A percentile compares a stretch with the other conserved stretches of the same genome.
These are phyloP conservation scores for Casuarina equisetifolia DNA, from an alignment of 306 rosid species.

Conservation along the genomic window DNA sequence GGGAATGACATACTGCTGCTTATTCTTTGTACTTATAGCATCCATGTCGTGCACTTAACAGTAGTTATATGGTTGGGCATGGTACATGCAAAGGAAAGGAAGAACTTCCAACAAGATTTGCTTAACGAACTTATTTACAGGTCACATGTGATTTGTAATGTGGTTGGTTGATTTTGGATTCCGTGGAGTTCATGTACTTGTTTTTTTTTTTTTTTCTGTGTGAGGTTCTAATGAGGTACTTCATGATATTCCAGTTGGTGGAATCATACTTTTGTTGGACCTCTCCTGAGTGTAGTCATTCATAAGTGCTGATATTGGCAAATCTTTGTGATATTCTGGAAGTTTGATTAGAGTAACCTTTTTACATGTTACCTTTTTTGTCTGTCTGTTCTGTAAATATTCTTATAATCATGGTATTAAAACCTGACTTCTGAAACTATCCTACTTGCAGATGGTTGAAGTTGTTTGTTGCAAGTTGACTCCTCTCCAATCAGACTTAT, in stretches of 20 bases:
- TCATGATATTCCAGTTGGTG: neutral
- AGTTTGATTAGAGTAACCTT: slow-evolving; percentile 3
- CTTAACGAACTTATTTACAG: neutral
- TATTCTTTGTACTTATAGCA: neutral
- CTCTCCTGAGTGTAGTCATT: neutral
- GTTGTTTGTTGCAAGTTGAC: slow-evolving; percentile 98
- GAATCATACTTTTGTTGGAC: neutral
- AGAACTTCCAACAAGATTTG: no score
- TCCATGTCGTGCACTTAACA: neutral
- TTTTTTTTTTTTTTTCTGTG: neutral
- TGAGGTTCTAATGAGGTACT: neutral
- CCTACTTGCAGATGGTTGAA: slow-evolving; percentile 73
- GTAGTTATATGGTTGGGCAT: neutral
- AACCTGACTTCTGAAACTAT: slow-evolving; percentile 28
- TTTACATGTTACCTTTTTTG: neutral
- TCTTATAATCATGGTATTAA: slow-evolving; percentile 6
- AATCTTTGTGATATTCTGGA: neutral
- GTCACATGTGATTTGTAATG: neutral
- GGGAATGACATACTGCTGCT: neutral
- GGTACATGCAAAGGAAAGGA: neutral
- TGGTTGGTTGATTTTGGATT: neutral
- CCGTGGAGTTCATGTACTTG: neutral
- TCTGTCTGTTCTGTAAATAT: neutral
- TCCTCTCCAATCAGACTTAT: slow-evolving; percentile 82
- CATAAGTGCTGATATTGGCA: neutral